Evolutionary conservation across 1,139 yeast species (phyloP).

Genomic region (Blastobotrys illinoisensis): DNA sequence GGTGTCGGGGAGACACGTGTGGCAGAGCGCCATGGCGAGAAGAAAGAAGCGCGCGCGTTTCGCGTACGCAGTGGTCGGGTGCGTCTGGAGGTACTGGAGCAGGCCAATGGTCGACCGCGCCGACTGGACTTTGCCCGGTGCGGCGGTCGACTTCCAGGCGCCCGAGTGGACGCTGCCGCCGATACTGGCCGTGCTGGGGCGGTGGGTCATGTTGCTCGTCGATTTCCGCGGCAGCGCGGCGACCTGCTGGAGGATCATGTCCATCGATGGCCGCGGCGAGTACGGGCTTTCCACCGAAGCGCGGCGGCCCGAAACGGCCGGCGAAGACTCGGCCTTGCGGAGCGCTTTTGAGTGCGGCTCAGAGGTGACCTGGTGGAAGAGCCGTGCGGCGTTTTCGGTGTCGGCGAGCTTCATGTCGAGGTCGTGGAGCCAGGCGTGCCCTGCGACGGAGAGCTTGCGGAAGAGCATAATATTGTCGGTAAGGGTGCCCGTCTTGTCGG

Average conservation of each 20-base stretch:
- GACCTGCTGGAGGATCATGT: slow-evolving; percentile 31
- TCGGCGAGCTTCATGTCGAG: slow-evolving; percentile 43
- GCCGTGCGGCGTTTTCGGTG: slow-evolving; percentile 9
- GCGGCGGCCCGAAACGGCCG: slow-evolving; percentile 1
- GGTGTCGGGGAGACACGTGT: slow-evolving; percentile 74
- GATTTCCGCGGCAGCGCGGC: slow-evolving; percentile 32
- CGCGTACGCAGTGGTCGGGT: slow-evolving; percentile 69
- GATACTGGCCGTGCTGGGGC: slow-evolving; percentile 49
- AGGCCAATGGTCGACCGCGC: slow-evolving; percentile 55
- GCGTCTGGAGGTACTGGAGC: slow-evolving; percentile 58
- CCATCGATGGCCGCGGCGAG: slow-evolving; percentile 24
- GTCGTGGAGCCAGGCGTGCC: slow-evolving; percentile 86
- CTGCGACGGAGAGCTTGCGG: slow-evolving; percentile 46
- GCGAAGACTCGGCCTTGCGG: slow-evolving; percentile 9
- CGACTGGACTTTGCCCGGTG: slow-evolving; percentile 31
- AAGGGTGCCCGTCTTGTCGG: slow-evolving; percentile 95
- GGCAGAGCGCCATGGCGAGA: slow-evolving; percentile 79
- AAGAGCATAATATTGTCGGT: slow-evolving; percentile 46
- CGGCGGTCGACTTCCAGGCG: slow-evolving; percentile 37
- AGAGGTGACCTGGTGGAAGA: slow-evolving; percentile 3
- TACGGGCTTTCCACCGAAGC: background rate
- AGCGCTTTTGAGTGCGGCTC: background rate
- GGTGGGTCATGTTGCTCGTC: slow-evolving; percentile 29
- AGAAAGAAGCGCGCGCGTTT: slow-evolving; percentile 68
- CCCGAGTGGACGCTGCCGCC: slow-evolving; percentile 13